Base-by-base conservation (phyloP, 2,329 filamentous ascomycete genomes). In the Orbilia brochopaga region DNA sequence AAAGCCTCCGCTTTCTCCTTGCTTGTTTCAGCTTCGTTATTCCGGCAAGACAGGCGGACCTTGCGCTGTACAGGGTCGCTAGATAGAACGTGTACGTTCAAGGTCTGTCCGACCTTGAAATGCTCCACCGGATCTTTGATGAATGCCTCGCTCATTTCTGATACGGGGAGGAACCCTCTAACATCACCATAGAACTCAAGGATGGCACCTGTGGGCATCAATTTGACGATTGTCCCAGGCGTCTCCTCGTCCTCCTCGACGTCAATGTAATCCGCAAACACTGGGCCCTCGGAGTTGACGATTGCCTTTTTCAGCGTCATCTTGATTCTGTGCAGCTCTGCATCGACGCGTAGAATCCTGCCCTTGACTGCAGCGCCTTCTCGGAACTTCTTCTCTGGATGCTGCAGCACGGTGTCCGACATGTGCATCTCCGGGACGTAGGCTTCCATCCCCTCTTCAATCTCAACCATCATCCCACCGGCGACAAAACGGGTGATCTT, bases 81-180 rank as follows among this genome's bases (percentile, higher is more conserved):
- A 55, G 88, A 90, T 35, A 96, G 80, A n/a, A 95, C 87, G 77
- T 93, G 90, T 19, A 97, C 90, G 77, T 87, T 95, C 75, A 99
- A 89, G 1, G 96, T 93, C 79, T 99, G 94, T 0, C 94, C 95
- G 48, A 87, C 81, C 37, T 89, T 87, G 82, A 99, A 99, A 80
- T 97, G 92, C 77, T 95, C 88, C 51, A 86, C 86, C 2, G 94
- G 92, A 77, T 97, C 90, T 75, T 89, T 86, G 77, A 99, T 97
- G 78, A 89, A 97, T 10, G 92, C 92, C 79, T 99, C 94, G 78
- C 94, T 97, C 94, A 99, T 99, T 80, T 99, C 93, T 0, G 90
- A 90, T 0, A 96, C 88, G 1, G 94, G 94, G 61, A 99, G 83
- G 81, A 95, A 99, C 7, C 90, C 95, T 74, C 87, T 86, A 19